Base-by-base conservation (phyloP, 2,329 filamentous ascomycete genomes). In the Dactylella cylindrospora region DNA sequence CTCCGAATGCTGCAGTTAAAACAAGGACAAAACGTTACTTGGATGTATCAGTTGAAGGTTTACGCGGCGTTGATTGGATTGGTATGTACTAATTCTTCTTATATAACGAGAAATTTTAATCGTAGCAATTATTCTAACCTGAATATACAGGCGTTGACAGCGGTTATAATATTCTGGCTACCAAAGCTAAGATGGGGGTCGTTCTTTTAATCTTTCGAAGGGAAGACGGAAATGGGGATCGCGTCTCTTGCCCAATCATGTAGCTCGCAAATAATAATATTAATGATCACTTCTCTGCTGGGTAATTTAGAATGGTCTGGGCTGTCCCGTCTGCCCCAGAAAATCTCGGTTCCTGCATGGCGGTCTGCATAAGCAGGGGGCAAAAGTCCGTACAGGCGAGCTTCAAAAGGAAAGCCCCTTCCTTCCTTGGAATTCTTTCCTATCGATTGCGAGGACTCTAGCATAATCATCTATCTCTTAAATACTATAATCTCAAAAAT, bases 41-140 rank as follows among this genome's bases (percentile, higher is more conserved):
- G 50, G 51, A 55, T 50, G 59, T 64, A 64, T 46, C 59, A 64
- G 20, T 23, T 64, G 12, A 64, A 64, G 22, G 59, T 64, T 12
- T 64, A 51, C 32, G 59, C 52, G n/a, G 59, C 59, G 28, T 51
- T 64, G 19, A 52, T 64, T 12, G 59, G 59, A 40, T 38, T 64
- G 32, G 59, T 64, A 52, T 33, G 59, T 55, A 23, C 13, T 23
- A 5, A 29, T 10, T 5, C 5, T 23, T n/a, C n/a, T 20, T 5
- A 13, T 35, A 4, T 15, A 12, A 23, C 33, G 17, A 20, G 9
- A 20, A 20, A 20, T n/a, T 39, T 5, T 25, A 4, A 22, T 25
- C n/a, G 13, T 20, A 29, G 10, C 36, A 32, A n/a, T 9, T 5
- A 15, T 10, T 10, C 40, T 28, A 33, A 26, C 13, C 28, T 7